Percentiles rank a stretch among this genome's conserved stretches.
These are phyloP conservation scores for Eimeria necatrix DNA, from an alignment of 169 alveolate species.

Conservation along the genomic window DNA sequence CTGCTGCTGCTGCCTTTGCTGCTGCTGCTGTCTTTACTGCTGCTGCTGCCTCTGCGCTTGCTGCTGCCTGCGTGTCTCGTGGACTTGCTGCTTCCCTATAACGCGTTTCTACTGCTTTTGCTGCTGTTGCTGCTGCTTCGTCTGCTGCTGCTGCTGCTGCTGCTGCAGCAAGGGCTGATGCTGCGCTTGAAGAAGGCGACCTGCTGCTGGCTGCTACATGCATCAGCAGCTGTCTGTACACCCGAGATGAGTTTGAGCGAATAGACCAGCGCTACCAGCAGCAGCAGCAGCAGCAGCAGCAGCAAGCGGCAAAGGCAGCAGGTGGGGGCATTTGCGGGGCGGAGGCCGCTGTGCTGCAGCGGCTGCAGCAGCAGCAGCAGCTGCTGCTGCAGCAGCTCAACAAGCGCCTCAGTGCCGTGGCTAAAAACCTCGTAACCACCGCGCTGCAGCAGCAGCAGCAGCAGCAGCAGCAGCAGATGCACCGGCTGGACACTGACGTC, in stretches of 20 bases:
- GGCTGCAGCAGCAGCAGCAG: slow-evolving; percentile 30
- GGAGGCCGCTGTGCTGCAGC: slow-evolving; percentile 30
- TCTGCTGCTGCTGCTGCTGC: slow-evolving; percentile 33
- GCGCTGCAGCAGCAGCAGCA: slow-evolving; percentile 17
- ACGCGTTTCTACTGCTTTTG: neutral
- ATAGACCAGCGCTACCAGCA: slow-evolving; percentile 2
- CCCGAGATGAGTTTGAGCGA: slow-evolving; percentile 38
- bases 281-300: slow-evolving; percentile 29
- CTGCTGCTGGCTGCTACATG: slow-evolving; percentile 26
- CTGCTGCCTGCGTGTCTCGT: slow-evolving; percentile 23
- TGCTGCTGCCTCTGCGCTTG: neutral
- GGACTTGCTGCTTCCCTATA: neutral
- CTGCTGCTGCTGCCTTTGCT: slow-evolving; percentile 9
- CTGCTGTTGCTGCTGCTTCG: neutral
- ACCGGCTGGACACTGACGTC: neutral
- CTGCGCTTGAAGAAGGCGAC: neutral
- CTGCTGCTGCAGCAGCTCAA: slow-evolving; percentile 25
- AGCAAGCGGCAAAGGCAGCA: neutral
- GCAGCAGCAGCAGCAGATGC: neutral
- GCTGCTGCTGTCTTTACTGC: slow-evolving; percentile 19
- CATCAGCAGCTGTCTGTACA: neutral
- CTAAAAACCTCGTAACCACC: neutral
- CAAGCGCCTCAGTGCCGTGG: slow-evolving; percentile 8
- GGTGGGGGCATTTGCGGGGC: neutral
- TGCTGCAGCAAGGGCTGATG: neutral